Percentiles rank a stretch among this genome's conserved stretches.
Conservation (phyloP, 345 rosid genomes). For the Erucastrum elatum region DNA sequence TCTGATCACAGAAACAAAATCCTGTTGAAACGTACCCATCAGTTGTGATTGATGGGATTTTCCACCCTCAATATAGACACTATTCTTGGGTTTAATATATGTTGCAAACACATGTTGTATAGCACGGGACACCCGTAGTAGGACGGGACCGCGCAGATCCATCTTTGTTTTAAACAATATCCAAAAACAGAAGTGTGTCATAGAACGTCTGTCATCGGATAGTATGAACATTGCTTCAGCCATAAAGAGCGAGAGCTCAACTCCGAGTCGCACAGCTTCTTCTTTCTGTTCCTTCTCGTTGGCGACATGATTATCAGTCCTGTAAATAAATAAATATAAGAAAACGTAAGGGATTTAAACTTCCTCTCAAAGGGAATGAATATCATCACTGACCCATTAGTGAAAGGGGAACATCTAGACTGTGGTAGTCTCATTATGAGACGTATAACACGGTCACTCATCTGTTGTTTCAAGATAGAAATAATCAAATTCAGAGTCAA, state of each 20-base stretch:
- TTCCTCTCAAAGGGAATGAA: background rate
- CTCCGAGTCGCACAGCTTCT: background rate
- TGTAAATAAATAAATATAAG: background rate
- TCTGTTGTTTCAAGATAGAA: background rate
- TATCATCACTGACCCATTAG: background rate
- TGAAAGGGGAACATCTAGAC: background rate
- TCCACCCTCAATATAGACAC: too few relatives aligned
- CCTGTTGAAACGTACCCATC: too few relatives aligned
- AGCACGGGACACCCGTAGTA: too few relatives aligned
- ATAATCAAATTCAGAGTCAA: background rate
- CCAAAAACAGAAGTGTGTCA: background rate
- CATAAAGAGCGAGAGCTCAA: background rate
- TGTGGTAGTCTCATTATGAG: background rate
- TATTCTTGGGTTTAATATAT: background rate
- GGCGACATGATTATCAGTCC: background rate
- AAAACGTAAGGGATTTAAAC: background rate
- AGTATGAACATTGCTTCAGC: constrained; percentile 7
- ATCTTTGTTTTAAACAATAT: background rate
- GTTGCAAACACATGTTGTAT: background rate
- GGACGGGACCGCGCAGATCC: background rate
- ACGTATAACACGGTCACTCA: background rate
- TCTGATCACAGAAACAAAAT: background rate
- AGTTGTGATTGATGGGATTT: background rate
- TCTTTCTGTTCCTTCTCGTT: background rate
- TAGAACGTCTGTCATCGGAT: constrained; percentile 7